Percentiles rank a stretch among this genome's conserved stretches.
These are phyloP conservation scores for Paragyromitra xinjiangensis DNA, from an alignment of 495 filamentous ascomycete genomes.

Conservation along the genomic window DNA sequence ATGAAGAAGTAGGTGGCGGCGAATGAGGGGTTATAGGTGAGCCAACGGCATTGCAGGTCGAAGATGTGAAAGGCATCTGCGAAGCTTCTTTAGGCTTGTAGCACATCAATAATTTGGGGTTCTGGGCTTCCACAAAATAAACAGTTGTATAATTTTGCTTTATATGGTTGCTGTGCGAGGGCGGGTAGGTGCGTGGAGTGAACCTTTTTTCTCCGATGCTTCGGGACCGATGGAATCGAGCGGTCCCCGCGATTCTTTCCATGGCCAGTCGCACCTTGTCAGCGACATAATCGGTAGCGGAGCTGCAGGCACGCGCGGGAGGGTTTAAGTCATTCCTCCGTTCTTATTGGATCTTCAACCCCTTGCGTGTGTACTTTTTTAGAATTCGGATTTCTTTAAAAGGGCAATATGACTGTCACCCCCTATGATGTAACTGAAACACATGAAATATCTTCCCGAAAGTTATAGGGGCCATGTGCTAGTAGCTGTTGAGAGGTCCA, in stretches of 20 bases:
- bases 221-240: constrained; percentile 24
- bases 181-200: constrained; percentile 19
- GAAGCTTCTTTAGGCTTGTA: background rate
- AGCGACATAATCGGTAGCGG: constrained; percentile 36
- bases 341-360: constrained; percentile 6
- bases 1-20: background rate
- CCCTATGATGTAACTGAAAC: constrained; percentile 35
- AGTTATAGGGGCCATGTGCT: constrained; percentile 3
- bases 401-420: too few species aligned
- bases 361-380: background rate
- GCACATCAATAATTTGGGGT: background rate
- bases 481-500: constrained; percentile 5
- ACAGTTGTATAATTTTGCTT: background rate
- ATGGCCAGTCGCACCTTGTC: constrained; percentile 28
- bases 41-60: background rate
- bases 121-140: background rate
- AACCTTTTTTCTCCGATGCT: constrained; percentile 14
- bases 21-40: background rate
- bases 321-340: background rate
- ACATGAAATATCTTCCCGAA: background rate
- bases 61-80: background rate
- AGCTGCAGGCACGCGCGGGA: constrained; percentile 14
- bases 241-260: constrained; percentile 26
- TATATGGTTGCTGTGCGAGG: background rate
- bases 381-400: background rate